Conservation (phyloP, 202 grass and related monocot species). For the Dendrocalamus latiflorus region DNA sequence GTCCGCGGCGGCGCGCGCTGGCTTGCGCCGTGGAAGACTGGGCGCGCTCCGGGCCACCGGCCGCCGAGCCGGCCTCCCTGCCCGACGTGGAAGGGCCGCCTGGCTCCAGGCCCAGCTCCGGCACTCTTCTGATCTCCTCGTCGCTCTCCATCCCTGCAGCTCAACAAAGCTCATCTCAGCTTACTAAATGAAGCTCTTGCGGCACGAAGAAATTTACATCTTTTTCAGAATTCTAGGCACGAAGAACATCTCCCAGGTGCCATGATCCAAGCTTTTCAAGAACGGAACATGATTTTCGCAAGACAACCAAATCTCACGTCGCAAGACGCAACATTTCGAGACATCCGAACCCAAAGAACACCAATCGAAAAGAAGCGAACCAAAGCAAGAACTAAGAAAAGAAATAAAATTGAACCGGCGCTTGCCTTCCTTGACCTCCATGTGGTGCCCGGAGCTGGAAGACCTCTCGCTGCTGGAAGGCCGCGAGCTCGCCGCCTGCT, state of each 20-base stretch:
- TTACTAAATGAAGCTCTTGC: background rate
- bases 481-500: conserved; percentile 54
- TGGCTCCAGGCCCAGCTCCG: conserved; percentile 54
- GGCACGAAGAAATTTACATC: background rate
- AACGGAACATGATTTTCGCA: background rate
- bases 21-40: conserved; percentile 49
- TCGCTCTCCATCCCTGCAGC: conserved; percentile 66
- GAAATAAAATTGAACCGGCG: background rate
- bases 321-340: background rate
- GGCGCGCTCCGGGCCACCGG: conserved; percentile 36
- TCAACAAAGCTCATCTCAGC: background rate
- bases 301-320: background rate
- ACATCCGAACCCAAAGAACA: background rate
- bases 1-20: conserved; percentile 39
- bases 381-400: background rate
- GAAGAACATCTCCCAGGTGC: background rate
- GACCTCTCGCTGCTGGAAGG: conserved; percentile 72
- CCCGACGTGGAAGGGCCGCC: conserved; percentile 53
- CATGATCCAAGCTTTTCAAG: background rate
- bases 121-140: conserved; percentile 64
- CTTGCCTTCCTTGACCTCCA: conserved; percentile 64
- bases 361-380: background rate
- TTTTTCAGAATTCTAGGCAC: background rate
- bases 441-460: conserved; percentile 57
- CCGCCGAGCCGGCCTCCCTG: conserved; percentile 2